Evolutionary conservation across 2,329 filamentous ascomycete genomes (phyloP).

Genomic region (Fusarium protoensiforme): DNA sequence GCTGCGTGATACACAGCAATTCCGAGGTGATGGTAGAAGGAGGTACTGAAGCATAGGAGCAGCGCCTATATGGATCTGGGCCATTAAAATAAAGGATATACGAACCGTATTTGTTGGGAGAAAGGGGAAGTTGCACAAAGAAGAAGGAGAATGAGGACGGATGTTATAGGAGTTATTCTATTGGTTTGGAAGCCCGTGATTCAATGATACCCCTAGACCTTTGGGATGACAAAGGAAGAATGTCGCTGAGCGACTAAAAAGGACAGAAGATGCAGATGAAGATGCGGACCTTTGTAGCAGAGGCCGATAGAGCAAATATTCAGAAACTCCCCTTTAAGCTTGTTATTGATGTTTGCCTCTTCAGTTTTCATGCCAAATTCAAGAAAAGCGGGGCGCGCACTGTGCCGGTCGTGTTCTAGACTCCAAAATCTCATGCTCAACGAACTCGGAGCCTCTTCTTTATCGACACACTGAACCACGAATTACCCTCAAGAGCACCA

Average conservation of each 20-base stretch:
- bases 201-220: constrained; percentile 33
- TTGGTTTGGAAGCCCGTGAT: constrained; percentile 2
- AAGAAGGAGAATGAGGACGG: background rate
- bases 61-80: background rate
- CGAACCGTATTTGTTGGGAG: background rate
- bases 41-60: constrained; percentile 7
- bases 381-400: constrained; percentile 41
- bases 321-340: background rate
- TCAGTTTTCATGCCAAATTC: background rate
- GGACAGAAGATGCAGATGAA: background rate
- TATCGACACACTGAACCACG: background rate
- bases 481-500: background rate
- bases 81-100: background rate
- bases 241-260: background rate
- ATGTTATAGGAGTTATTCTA: background rate
- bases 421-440: constrained; percentile 30
- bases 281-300: background rate
- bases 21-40: constrained; percentile 25
- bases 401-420: constrained; percentile 31
- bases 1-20: constrained; percentile 64
- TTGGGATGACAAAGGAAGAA: constrained; percentile 5
- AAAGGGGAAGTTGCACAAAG: background rate
- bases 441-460: constrained; percentile 17
- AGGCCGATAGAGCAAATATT: background rate
- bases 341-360: background rate